Percentiles rank a stretch among this genome's conserved stretches.
Conservation (phyloP, 2,329 filamentous ascomycete species). For the Mariannaea sp. region DNA sequence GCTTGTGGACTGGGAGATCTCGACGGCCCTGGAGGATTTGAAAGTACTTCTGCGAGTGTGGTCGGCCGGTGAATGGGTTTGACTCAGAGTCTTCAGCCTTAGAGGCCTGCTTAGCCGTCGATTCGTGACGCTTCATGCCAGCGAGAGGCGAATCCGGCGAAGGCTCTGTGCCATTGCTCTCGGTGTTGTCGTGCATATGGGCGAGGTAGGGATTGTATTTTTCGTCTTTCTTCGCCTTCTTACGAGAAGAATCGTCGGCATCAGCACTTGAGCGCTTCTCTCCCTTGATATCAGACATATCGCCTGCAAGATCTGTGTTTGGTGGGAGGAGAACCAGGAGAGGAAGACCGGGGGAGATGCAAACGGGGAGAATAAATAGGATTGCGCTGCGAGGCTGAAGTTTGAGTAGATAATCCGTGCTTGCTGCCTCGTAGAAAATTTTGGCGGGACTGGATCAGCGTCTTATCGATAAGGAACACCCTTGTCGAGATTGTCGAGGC, state of each 20-base stretch:
- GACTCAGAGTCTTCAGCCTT: conserved; percentile 77
- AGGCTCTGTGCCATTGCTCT: conserved; percentile 45
- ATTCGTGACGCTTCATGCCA: conserved; percentile 75
- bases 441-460: conserved; percentile 35
- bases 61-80: conserved; percentile 83
- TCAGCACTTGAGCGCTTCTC: conserved; percentile 54
- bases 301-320: conserved; percentile 11
- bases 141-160: conserved; percentile 58
- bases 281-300: conserved; percentile 48
- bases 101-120: conserved; percentile 75
- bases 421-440: conserved; percentile 37
- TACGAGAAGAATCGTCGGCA: conserved; percentile 47
- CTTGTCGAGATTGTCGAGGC: conserved; percentile 8
- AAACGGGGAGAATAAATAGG: conserved; percentile 10
- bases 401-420: conserved; percentile 21
- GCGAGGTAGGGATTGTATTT: conserved; percentile 85
- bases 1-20: conserved; percentile 88
- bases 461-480: conserved; percentile 43
- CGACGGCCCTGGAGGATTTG: conserved; percentile 83
- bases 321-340: too few relatives aligned
- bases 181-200: conserved; percentile 72
- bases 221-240: conserved; percentile 50
- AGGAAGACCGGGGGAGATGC: conserved; percentile 5
- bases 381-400: conserved; percentile 34
- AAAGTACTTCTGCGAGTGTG: conserved; percentile 85